Evolutionary conservation across 441 rosid genomes (phyloP).

Genomic region (Lepidium campestre): DNA sequence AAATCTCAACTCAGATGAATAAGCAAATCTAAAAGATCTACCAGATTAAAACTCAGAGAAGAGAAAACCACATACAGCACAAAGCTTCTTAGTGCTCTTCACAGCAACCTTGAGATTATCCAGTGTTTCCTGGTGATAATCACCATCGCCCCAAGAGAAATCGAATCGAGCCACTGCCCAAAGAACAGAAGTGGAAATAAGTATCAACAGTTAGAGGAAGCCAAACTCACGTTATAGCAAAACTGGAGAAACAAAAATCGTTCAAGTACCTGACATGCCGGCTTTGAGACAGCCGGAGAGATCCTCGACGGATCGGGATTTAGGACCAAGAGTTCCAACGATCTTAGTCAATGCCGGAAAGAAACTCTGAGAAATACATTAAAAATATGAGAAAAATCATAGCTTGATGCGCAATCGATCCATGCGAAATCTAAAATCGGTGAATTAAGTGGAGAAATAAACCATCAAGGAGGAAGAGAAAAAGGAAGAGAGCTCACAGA

Average conservation of each 20-base stretch:
- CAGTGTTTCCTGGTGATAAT: slow-evolving; percentile 82
- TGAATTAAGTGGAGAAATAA: slow-evolving; percentile 41
- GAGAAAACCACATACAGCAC: slow-evolving; percentile 58
- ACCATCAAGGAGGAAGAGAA: background rate
- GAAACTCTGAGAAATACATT: slow-evolving; percentile 54
- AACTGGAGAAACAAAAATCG: background rate
- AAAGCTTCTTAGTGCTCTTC: slow-evolving; percentile 84
- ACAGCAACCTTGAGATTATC: slow-evolving; percentile 81
- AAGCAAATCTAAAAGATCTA: slow-evolving; percentile 3
- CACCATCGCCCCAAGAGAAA: slow-evolving; percentile 79
- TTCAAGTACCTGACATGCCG: slow-evolving; percentile 80
- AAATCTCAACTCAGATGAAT: background rate
- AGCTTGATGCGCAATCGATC: background rate
- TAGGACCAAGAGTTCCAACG: slow-evolving; percentile 93
- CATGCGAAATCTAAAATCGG: background rate
- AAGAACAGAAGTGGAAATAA: background rate
- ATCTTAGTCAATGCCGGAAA: slow-evolving; percentile 97
- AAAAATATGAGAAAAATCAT: background rate
- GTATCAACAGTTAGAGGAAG: background rate
- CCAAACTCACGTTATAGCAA: background rate
- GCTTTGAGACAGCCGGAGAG: slow-evolving; percentile 85
- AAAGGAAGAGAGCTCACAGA: slow-evolving; percentile 45
- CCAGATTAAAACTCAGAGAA: background rate
- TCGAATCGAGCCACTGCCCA: slow-evolving; percentile 81
- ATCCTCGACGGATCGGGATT: slow-evolving; percentile 77